phyloP scores from a whole-genome alignment of 108 stramenopile genomes.

The Schizochytrium sp. region DNA sequence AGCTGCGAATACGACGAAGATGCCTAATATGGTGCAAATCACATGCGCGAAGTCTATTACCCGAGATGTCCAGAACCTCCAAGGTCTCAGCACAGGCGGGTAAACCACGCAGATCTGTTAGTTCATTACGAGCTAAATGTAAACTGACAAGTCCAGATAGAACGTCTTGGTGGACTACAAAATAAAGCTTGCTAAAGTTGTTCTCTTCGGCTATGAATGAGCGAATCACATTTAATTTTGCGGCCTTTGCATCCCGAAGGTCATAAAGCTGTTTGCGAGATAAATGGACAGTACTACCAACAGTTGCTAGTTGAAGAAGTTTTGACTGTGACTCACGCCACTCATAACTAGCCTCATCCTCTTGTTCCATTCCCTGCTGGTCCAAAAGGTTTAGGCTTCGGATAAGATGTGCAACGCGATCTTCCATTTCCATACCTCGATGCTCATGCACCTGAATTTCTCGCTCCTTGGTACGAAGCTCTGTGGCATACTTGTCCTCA shows the following conservation, averaged over 20 bases:
- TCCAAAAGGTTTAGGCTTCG: neutral
- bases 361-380: neutral
- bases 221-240: neutral
- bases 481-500: neutral
- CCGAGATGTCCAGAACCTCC: neutral
- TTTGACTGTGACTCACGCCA: neutral
- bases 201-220: neutral
- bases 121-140: constrained; percentile 9
- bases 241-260: neutral
- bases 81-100: neutral
- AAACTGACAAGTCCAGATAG: neutral
- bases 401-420: neutral
- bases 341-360: neutral
- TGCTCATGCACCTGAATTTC: neutral
- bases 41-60: neutral
- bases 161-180: neutral
- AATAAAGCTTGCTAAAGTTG: neutral
- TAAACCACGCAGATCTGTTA: neutral
- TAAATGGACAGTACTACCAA: neutral
- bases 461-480: neutral
- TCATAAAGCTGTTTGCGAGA: neutral
- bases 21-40: neutral
- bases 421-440: neutral
- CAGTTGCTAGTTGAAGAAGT: neutral
- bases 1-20: neutral